phyloP scores from a whole-genome alignment of 108 stramenopile genomes.

The Tribonema minus region DNA sequence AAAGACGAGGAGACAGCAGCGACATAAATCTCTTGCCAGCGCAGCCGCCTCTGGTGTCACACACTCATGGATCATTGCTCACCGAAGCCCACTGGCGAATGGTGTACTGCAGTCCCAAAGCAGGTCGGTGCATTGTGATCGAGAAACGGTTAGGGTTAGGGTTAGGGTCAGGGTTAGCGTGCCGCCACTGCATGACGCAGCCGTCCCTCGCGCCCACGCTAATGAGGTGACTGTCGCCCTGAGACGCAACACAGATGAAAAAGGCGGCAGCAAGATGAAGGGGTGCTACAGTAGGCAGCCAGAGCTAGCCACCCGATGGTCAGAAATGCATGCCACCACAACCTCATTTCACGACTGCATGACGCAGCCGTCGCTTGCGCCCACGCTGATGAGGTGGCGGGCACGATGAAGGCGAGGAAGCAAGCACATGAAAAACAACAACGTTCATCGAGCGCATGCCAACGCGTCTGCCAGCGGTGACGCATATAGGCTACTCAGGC shows the following conservation, averaged over 20 bases:
- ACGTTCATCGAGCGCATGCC: too few species aligned
- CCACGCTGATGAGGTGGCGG: slow-evolving; percentile 35
- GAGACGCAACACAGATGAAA: background rate
- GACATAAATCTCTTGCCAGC: background rate
- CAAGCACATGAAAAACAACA: too few species aligned
- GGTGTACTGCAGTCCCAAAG: background rate
- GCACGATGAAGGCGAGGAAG: too few species aligned
- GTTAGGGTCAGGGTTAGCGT: too few species aligned
- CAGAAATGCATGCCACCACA: background rate
- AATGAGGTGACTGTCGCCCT: slow-evolving; percentile 42
- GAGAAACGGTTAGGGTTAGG: too few species aligned
- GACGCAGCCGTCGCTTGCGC: slow-evolving; percentile 35
- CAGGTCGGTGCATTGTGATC: background rate
- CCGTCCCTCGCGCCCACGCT: slow-evolving; percentile 35
- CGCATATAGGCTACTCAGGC: too few species aligned
- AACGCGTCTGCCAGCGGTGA: too few species aligned
- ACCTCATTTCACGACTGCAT: slow-evolving; percentile 46
- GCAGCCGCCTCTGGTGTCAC: background rate
- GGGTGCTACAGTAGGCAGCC: too few species aligned
- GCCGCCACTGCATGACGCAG: slow-evolving; percentile 49
- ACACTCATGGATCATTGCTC: background rate
- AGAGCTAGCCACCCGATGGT: background rate
- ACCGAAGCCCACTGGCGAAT: background rate
- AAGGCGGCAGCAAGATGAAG: background rate
- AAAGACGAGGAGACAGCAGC: background rate